Conservation (phyloP, 148 eudicot species). For the Chenopodium berlandieri region DNA sequence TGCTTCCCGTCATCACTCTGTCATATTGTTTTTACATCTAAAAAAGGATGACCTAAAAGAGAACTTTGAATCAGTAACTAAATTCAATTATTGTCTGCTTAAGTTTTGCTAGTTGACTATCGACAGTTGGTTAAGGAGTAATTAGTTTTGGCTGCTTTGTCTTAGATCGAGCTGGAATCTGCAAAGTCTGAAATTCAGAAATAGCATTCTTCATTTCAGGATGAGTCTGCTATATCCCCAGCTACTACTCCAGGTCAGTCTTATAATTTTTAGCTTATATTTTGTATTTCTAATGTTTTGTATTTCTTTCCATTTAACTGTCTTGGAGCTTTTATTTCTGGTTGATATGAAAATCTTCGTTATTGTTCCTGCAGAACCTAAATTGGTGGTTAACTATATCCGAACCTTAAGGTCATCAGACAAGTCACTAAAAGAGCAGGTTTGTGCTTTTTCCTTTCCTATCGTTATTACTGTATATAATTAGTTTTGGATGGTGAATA, state of each 20-base stretch:
- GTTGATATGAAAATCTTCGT: not conserved
- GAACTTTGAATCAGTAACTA: not conserved
- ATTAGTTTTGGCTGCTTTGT: not conserved
- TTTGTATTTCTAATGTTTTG: not conserved
- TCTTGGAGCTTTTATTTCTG: not conserved
- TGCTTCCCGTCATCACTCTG: not conserved
- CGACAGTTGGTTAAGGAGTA: not conserved
- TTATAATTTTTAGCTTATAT: not conserved
- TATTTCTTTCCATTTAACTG: not conserved
- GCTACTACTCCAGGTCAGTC: conserved; percentile 70
- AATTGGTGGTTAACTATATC: conserved; percentile 65
- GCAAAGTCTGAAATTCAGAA: conserved; percentile 82
- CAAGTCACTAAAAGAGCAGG: conserved; percentile 91
- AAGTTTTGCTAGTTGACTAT: not conserved
- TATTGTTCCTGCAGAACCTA: conserved; percentile 57
- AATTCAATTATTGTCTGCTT: not conserved
- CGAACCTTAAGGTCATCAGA: conserved; percentile 79
- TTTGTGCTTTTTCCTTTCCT: conserved; percentile 19
- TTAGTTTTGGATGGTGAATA: not conserved
- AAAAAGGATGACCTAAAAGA: not conserved
- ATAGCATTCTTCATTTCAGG: conserved; percentile 84
- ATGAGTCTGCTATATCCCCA: conserved; percentile 67
- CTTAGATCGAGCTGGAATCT: conserved; percentile 75
- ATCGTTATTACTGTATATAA: not conserved
- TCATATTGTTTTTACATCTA: not conserved